Percentiles rank a stretch among this genome's conserved stretches.
phyloP scores from a whole-genome alignment of 257 asterid genomes.

The Solanum sitiens region DNA sequence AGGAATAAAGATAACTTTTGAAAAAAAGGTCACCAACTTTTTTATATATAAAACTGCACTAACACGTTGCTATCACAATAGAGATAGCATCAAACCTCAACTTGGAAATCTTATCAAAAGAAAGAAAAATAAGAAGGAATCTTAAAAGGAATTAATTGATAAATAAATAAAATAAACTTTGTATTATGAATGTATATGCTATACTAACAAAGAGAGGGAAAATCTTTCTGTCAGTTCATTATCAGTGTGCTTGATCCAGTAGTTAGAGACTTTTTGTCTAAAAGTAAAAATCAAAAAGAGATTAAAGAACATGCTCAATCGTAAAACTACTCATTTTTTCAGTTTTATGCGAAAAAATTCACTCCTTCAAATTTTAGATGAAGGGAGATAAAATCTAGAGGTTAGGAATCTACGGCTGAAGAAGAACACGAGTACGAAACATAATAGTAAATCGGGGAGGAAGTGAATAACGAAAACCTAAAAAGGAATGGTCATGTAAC shows the following conservation, averaged over 20 bases:
- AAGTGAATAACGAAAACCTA: not conserved
- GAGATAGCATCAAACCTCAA: not conserved
- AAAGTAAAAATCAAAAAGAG: too few species aligned
- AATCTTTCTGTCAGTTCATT: not conserved
- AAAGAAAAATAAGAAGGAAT: not conserved
- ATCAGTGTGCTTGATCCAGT: not conserved
- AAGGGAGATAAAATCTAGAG: not conserved
- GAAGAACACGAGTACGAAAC: not conserved
- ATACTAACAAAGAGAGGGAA: not conserved
- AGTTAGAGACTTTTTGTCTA: too few species aligned
- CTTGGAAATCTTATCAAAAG: too few species aligned
- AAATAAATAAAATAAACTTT: too few species aligned
- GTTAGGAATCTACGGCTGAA: not conserved
- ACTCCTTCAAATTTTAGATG: not conserved
- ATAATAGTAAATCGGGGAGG: not conserved
- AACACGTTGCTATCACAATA: not conserved
- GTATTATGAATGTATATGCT: not conserved
- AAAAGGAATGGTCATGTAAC: too few species aligned
- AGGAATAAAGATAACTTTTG: not conserved
- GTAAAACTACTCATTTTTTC: too few species aligned
- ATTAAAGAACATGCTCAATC: not conserved
- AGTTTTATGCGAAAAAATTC: not conserved
- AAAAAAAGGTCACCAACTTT: not conserved
- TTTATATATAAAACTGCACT: not conserved
- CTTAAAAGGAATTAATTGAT: not conserved